These are phyloP conservation scores for Euphorbia peplus DNA, from an alignment of 345 rosid species.

Conservation along the genomic window DNA sequence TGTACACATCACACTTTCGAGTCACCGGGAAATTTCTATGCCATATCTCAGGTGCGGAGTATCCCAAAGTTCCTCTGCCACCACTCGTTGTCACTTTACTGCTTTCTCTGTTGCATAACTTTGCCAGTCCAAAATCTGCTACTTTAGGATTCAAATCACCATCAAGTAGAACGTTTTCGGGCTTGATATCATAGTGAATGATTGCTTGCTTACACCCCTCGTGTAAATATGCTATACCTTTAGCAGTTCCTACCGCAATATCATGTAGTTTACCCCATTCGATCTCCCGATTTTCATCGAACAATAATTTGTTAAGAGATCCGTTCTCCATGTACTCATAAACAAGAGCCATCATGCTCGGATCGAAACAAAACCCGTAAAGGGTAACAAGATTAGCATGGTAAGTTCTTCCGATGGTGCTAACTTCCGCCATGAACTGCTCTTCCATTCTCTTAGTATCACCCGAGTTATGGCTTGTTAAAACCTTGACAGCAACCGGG, in stretches of 20 bases:
- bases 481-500: constrained; percentile 28
- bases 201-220: constrained; percentile 25
- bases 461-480: background rate
- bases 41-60: constrained; percentile 20
- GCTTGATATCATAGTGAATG: constrained; percentile 33
- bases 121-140: constrained; percentile 30
- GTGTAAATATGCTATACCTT: constrained; percentile 26
- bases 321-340: constrained; percentile 45
- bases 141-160: constrained; percentile 17
- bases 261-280: constrained; percentile 14
- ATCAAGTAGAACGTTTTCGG: constrained; percentile 29
- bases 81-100: constrained; percentile 1
- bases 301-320: constrained; percentile 23
- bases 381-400: constrained; percentile 37
- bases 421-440: constrained; percentile 42
- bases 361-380: constrained; percentile 35
- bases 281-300: constrained; percentile 5
- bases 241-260: constrained; percentile 20
- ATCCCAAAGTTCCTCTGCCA: constrained; percentile 14
- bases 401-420: constrained; percentile 39
- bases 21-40: background rate
- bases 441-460: constrained; percentile 25
- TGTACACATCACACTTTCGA: constrained; percentile 29
- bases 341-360: constrained; percentile 26
- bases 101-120: constrained; percentile 10